Evolutionary conservation across 495 filamentous ascomycete species (phyloP).

Genomic region (Schizothecium vesticola): DNA sequence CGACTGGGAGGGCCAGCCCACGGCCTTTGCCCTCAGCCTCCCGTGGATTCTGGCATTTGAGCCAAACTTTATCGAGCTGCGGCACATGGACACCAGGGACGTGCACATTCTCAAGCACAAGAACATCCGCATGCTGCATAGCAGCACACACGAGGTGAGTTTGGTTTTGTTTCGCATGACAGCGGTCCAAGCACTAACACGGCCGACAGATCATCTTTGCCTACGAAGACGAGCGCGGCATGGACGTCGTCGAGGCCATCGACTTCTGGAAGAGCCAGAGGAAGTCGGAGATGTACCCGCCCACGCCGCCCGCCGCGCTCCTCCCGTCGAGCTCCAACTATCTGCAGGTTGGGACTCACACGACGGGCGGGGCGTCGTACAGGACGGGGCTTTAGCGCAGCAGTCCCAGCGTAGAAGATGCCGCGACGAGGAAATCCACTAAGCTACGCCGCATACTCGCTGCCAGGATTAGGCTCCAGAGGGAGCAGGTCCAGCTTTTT

Average conservation of each 20-base stretch:
- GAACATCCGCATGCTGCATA: conserved; percentile 96
- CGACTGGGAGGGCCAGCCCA: conserved; percentile 91
- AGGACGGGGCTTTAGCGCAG: neutral
- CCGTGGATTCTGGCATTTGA: conserved; percentile 98
- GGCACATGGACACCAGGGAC: conserved; percentile 86
- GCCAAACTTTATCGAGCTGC: conserved; percentile 95
- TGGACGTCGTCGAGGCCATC: conserved; percentile 89
- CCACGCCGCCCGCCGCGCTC: neutral
- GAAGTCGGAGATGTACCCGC: conserved; percentile 33
- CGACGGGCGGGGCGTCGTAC: neutral
- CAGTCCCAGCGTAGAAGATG: neutral
- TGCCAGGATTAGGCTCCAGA: no score
- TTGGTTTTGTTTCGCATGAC: conserved; percentile 2
- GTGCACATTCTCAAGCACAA: conserved; percentile 92
- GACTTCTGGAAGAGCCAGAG: conserved; percentile 84
- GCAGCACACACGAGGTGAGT: conserved; percentile 89
- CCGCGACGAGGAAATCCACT: neutral
- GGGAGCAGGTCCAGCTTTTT: no score
- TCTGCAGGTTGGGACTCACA: neutral
- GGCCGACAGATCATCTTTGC: conserved; percentile 76
- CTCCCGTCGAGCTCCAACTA: neutral
- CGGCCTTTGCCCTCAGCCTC: conserved; percentile 84
- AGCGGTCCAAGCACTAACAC: neutral
- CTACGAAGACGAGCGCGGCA: conserved; percentile 92
- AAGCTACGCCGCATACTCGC: no score